Conservation (phyloP, 78 protist genomes). For the slime mould (Dictyostelium discoideum) region dicty_2.7 NC_007090.3:415501-416000, state of each 20-base stretch:
- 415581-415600: too few species aligned
- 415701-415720: constrained; percentile 93
- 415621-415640: constrained; percentile 96
- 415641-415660: constrained; percentile 97
- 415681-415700: constrained; percentile 90
- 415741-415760: constrained; percentile 41
- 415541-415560: neutral
- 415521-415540: neutral
- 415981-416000: constrained; percentile 40
- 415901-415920: constrained; percentile 85
- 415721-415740: constrained; percentile 80
- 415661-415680: constrained; percentile 95
- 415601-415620: constrained; percentile 85
- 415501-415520: constrained; percentile 97
- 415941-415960: constrained; percentile 2
- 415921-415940: constrained; percentile 36
- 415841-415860: constrained; percentile 58
- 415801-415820: constrained; percentile 84
- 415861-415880: constrained; percentile 78
- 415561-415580: too few species aligned
- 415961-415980: neutral
- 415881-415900: constrained; percentile 93
- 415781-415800: constrained; percentile 91
- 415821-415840: constrained; percentile 86
- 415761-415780: constrained; percentile 64